A percentile compares a stretch with the other conserved stretches of the same genome.
phyloP scores from a whole-genome alignment of 1,284 basidiomycete genomes.

The Ceratobasidium sp. region DNA sequence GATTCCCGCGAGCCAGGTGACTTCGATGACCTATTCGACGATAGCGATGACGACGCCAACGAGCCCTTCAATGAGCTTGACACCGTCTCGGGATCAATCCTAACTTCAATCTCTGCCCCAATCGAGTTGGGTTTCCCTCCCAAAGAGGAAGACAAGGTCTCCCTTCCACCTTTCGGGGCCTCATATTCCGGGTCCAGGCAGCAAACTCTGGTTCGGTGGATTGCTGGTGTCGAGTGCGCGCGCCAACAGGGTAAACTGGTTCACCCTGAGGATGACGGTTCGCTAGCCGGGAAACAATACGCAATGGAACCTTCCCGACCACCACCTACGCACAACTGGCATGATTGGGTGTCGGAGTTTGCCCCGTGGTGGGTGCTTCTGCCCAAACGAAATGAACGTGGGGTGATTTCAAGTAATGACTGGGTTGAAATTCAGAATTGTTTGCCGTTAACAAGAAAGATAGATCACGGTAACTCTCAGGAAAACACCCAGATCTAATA shows the following conservation, averaged over 20 bases:
- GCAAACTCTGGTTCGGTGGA: neutral
- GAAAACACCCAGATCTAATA: too few relatives aligned
- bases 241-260: neutral
- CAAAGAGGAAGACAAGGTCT: neutral
- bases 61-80: neutral
- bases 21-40: neutral
- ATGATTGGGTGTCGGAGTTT: neutral
- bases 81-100: neutral
- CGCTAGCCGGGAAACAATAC: neutral
- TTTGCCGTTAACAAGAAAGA: neutral
- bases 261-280: too few relatives aligned
- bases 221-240: neutral
- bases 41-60: neutral
- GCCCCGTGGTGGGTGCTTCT: neutral
- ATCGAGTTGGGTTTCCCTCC: neutral
- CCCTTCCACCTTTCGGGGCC: neutral
- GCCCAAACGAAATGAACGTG: neutral
- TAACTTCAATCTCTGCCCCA: neutral
- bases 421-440: neutral
- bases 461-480: neutral
- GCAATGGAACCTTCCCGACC: neutral
- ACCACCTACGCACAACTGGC: neutral
- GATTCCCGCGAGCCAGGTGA: neutral
- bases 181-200: neutral
- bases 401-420: neutral